Conservation (phyloP, 371 early-diverging fungal genomes). For the Syncephalis fuscata region DNA sequence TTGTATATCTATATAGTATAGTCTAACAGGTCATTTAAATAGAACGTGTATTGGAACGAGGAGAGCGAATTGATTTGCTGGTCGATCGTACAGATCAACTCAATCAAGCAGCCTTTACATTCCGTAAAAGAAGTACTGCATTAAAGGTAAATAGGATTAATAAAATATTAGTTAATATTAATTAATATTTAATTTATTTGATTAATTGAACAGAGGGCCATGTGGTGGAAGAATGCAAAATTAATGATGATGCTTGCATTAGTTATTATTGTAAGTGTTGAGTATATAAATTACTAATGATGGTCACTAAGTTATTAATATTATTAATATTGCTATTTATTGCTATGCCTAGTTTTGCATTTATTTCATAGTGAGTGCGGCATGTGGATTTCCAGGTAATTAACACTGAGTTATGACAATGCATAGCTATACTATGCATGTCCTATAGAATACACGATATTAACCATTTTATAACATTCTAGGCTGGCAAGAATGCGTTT, state of each 20-base stretch:
- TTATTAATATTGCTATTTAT: neutral
- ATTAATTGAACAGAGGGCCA: constrained; percentile 27
- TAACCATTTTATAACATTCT: constrained; percentile 2
- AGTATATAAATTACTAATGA: too few species aligned
- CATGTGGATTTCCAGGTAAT: constrained; percentile 47
- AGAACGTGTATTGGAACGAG: constrained; percentile 81
- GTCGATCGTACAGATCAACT: constrained; percentile 83
- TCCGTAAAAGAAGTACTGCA: constrained; percentile 74
- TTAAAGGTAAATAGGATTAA: constrained; percentile 32
- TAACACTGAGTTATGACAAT: too few species aligned
- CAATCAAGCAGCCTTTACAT: constrained; percentile 76
- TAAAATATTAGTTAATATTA: neutral
- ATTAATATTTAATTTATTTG: neutral
- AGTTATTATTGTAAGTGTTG: constrained; percentile 45
- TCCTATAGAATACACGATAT: neutral
- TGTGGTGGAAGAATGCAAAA: constrained; percentile 91
- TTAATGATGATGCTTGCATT: constrained; percentile 49
- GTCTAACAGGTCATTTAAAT: constrained; percentile 28
- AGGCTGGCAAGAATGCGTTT: constrained; percentile 46
- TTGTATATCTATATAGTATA: constrained; percentile 34
- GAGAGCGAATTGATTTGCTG: constrained; percentile 77
- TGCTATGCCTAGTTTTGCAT: constrained; percentile 15
- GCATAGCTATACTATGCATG: constrained; percentile 9
- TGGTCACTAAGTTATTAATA: neutral
- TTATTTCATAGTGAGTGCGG: constrained; percentile 43